phyloP scores from a whole-genome alignment of 495 filamentous ascomycete genomes.

The Aspergillus baeticus region DNA sequence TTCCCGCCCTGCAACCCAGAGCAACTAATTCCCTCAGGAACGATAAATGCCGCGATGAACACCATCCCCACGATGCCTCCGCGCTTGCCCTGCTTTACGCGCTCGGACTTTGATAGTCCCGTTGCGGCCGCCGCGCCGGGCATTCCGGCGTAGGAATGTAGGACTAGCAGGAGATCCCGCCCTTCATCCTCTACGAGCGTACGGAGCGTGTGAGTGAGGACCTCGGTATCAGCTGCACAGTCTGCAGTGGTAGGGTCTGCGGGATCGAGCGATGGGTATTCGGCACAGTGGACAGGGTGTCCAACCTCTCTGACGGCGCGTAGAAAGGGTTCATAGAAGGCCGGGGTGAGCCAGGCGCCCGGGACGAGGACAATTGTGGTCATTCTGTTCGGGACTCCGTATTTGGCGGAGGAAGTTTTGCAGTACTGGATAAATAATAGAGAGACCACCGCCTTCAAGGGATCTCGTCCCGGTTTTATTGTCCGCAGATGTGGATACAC shows the following conservation, averaged over 20 bases:
- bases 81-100: conserved; percentile 17
- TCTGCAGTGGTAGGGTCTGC: conserved; percentile 14
- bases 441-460: no score
- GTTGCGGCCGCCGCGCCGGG: conserved; percentile 26
- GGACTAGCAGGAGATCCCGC: conserved; percentile 26
- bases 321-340: conserved; percentile 24
- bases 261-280: conserved; percentile 25
- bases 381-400: background rate
- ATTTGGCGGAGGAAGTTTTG: no score
- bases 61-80: conserved; percentile 31
- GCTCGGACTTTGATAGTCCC: conserved; percentile 18
- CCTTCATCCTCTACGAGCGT: conserved; percentile 26
- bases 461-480: no score
- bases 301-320: conserved; percentile 17
- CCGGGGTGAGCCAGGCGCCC: conserved; percentile 27
- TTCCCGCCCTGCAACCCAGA: conserved; percentile 26
- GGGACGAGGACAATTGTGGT: conserved; percentile 29
- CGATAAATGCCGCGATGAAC: conserved; percentile 29
- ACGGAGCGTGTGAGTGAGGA: conserved; percentile 12
- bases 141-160: conserved; percentile 36
- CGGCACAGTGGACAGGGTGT: conserved; percentile 17
- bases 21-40: conserved; percentile 27
- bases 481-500: no score
- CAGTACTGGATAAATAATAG: no score
- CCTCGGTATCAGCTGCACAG: conserved; percentile 19